Evolutionary conservation across 2,329 filamentous ascomycete species (phyloP).

Genomic region (Pestalotiopsis fici): DNA sequence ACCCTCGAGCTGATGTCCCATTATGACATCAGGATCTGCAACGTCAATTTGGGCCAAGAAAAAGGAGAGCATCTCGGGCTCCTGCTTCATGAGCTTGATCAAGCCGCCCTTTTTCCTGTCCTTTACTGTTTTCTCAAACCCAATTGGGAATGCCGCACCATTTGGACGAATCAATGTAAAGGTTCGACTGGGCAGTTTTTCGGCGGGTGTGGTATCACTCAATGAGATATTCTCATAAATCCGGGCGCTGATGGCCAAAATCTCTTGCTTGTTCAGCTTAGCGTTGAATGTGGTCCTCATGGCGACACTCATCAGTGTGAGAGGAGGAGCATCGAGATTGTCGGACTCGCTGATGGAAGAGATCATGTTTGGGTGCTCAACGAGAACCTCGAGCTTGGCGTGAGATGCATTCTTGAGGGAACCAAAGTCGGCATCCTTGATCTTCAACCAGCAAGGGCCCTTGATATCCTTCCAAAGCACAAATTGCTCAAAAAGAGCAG

Average conservation of each 20-base stretch:
- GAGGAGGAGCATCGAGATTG: slow-evolving; percentile 77
- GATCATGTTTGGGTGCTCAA: slow-evolving; percentile 76
- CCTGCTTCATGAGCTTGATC: slow-evolving; percentile 80
- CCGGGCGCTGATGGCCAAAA: slow-evolving; percentile 85
- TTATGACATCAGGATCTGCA: slow-evolving; percentile 88
- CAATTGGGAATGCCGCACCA: slow-evolving; percentile 74
- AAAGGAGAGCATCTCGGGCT: slow-evolving; percentile 81
- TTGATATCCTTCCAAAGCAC: slow-evolving; percentile 99
- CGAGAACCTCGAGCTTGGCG: slow-evolving; percentile 91
- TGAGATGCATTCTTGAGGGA: slow-evolving; percentile 90
- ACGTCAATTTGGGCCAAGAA: slow-evolving; percentile 87
- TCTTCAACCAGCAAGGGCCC: slow-evolving; percentile 96
- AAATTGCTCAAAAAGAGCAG: slow-evolving; percentile 94
- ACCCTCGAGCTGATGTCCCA: slow-evolving; percentile 95
- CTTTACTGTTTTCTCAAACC: slow-evolving; percentile 78
- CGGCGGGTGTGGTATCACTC: slow-evolving; percentile 82
- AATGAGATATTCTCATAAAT: slow-evolving; percentile 90
- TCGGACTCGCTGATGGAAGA: slow-evolving; percentile 75
- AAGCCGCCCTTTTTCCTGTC: slow-evolving; percentile 69
- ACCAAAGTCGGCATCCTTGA: slow-evolving; percentile 81
- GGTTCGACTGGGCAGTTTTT: slow-evolving; percentile 84
- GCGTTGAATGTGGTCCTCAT: slow-evolving; percentile 86
- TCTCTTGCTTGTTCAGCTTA: slow-evolving; percentile 95
- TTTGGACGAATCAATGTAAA: slow-evolving; percentile 90
- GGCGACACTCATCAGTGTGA: slow-evolving; percentile 95